Base-by-base conservation (phyloP, 345 rosid genomes). In the Gossypium turneri region DNA sequence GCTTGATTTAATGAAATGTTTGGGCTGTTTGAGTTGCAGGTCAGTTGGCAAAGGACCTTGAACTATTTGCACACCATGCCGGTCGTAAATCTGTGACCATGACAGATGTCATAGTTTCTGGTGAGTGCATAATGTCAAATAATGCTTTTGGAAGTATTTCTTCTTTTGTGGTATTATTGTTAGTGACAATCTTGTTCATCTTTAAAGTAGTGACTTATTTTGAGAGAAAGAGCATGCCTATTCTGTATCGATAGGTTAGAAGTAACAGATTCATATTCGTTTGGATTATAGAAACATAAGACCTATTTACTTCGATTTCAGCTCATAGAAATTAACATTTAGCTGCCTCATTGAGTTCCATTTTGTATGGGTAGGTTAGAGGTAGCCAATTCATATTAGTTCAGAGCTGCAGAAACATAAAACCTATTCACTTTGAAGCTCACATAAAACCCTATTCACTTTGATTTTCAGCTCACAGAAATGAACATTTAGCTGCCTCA, bases 31-130 rank as follows among this genome's bases (percentile, higher is more conserved):
- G 74, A 72, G 45, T 72, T 56, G 73, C 95, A 94, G 98, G 88
- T 72, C 89, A 86, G 58, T 70, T 94, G 76, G 92, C 95, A 1
- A 91, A 84, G 83, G 94, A 91, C 72, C 84, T 94, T 34, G 94
- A 92, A 84, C 84, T 85, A 43, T 93, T 92, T 82, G 92, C 97
- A 41, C 99, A 86, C 74, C 99, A 94, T 74, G 96, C 90, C 72
- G 92, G 97, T 69, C 96, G 98, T 60, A 94, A 93, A 82, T 78
- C 88, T 73, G 96, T 91, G 52, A 91, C 86, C 75, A 89, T 84
- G 86, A 94, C 93, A 47, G 98, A 94, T 77, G 97, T 91, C 82
- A 81, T 92, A 73, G 90, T 92, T 76, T 83, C 94, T 16, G 90
- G 98, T 92, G 81, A 78, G 81, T 81, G 70, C n/a, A 20, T 10